These are phyloP conservation scores for Ophiostoma angusticollis DNA, from an alignment of 2,329 filamentous ascomycete genomes.

Conservation along the genomic window DNA sequence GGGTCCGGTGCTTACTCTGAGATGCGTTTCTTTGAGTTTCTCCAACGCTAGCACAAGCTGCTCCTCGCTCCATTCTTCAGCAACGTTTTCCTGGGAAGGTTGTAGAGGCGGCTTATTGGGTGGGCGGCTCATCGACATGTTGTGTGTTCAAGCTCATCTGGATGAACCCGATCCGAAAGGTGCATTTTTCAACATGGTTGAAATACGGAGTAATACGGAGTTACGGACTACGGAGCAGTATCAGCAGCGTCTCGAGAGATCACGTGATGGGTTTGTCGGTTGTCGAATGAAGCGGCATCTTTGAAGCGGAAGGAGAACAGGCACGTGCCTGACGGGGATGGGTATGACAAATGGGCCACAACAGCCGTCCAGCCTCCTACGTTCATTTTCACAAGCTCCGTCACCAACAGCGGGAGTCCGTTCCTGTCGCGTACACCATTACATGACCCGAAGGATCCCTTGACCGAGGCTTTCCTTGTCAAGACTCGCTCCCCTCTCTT, in stretches of 20 bases:
- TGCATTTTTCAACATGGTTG: too few relatives aligned
- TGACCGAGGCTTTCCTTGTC: not conserved
- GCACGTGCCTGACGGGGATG: too few relatives aligned
- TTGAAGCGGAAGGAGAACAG: too few relatives aligned
- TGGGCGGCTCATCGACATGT: constrained; percentile 10
- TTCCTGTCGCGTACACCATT: constrained; percentile 4
- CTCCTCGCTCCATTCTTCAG: constrained; percentile 33
- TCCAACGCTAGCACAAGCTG: constrained; percentile 36
- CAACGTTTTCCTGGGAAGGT: constrained; percentile 3
- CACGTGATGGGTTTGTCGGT: not conserved
- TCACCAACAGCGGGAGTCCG: not conserved
- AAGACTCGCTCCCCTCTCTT: not conserved
- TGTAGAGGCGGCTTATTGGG: not conserved
- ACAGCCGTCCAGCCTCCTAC: constrained; percentile 15
- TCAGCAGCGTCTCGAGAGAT: too few relatives aligned
- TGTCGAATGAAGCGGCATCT: too few relatives aligned
- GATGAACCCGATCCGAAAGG: too few relatives aligned
- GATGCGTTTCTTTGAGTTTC: constrained; percentile 40
- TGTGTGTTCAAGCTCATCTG: not conserved
- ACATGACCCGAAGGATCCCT: constrained; percentile 1
- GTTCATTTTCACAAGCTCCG: constrained; percentile 11
- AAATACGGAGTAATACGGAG: too few relatives aligned
- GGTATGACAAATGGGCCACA: constrained; percentile 13
- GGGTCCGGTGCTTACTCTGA: constrained; percentile 32
- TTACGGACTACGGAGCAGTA: too few relatives aligned